Base-by-base conservation (phyloP, 768 basidiomycete genomes). In the Cyclocybe cylindracea region DNA sequence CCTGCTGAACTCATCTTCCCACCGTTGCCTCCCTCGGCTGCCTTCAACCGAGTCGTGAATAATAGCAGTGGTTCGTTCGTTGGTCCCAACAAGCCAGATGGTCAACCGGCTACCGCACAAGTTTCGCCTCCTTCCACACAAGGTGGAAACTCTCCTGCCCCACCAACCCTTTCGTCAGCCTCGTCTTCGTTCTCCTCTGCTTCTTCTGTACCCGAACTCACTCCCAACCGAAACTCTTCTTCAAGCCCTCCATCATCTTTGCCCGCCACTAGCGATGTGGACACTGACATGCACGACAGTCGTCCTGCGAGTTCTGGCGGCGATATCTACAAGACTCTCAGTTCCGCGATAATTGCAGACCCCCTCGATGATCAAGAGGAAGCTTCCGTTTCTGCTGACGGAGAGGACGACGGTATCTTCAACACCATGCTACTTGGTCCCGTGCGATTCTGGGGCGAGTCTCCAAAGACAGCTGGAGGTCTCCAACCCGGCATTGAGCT, bases 1-100 rank as follows among this genome's bases (percentile, higher is more conserved):
- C 62, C 85, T 5, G 76, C 84, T 19, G 88, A 87, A 32, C 75
- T 88, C 31, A 82, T 90, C 33, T 90, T 90, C 66, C 89, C 89
- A 44, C 86, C 87, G 1, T 68, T 90, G 3, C 89, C 88, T 11
- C 70, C 83, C 5, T 70, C 68, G 10, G 66, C 73, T 48, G 67
- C 69, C 5, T 70, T 70, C 50, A 65, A 62, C 56, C 53, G 68
- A 56, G 53, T 70, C 7, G 51, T 63, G 13, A 59, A 53, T 39
- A 55, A 55, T 63, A 37, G 53, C 53, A 49, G 57, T 35, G 52
- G 64, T 11, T 61, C 71, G 29, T 62, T 61, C 66, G 2, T 55
- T 57, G 11, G 5, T 45, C 56, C 5, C 11, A 48, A 51, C 44
- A 56, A 34, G 39, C 43, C 45, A 42, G 53, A 41, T 38, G 44